A percentile compares a stretch with the other conserved stretches of the same genome.
phyloP scores from a whole-genome alignment of 83 land plant species.

The Diphasiastrum complanatum region DNA sequence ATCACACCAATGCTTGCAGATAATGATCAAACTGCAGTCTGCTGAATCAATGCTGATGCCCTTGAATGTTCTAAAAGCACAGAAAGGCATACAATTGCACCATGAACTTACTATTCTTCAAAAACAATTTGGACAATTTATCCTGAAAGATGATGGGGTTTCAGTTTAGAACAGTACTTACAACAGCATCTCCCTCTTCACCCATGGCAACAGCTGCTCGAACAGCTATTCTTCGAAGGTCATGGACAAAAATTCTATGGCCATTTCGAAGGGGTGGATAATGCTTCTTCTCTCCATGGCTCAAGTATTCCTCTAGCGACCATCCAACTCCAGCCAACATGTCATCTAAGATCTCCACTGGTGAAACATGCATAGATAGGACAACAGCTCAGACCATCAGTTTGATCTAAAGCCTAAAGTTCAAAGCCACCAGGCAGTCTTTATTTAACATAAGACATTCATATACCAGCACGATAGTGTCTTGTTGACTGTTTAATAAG shows the following conservation, averaged over 20 bases:
- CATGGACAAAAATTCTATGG: constrained; percentile 70
- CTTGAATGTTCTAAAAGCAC: neutral
- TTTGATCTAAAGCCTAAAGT: neutral
- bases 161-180: constrained; percentile 33
- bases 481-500: too few species aligned
- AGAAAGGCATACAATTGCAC: neutral
- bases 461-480: too few species aligned
- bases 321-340: constrained; percentile 96
- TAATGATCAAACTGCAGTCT: too few species aligned
- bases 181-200: constrained; percentile 92
- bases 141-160: neutral
- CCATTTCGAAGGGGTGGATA: constrained; percentile 92
- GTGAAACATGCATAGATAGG: neutral
- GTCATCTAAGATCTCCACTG: constrained; percentile 94
- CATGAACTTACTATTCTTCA: too few species aligned
- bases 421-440: neutral
- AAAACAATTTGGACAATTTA: too few species aligned
- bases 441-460: too few species aligned
- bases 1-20: too few species aligned
- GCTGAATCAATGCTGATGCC: too few species aligned
- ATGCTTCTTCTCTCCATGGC: constrained; percentile 63
- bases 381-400: constrained; percentile 11
- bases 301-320: constrained; percentile 83
- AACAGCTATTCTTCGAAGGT: constrained; percentile 74
- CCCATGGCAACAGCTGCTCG: constrained; percentile 96